Percentiles rank a stretch among this genome's conserved stretches.
Evolutionary conservation across 257 asterid genomes (phyloP).

Genomic region (Scutellaria barbata): DNA sequence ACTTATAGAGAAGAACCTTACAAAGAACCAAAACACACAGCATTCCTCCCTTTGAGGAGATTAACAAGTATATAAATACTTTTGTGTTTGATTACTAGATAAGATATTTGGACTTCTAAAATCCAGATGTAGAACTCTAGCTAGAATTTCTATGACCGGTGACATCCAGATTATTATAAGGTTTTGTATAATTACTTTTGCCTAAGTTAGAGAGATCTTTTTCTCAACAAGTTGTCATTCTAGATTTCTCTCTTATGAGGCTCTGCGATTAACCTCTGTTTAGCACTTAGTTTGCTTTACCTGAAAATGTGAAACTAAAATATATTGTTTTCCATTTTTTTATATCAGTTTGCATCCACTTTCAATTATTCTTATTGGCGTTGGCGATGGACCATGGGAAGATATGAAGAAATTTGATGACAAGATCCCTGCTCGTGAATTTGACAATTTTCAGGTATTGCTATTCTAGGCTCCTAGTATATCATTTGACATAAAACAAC

Average conservation of each 20-base stretch:
- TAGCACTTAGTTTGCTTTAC: conserved; percentile 13
- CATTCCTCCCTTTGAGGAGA: conserved; percentile 20
- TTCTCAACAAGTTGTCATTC: conserved; percentile 1
- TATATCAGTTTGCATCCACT: conserved; percentile 66
- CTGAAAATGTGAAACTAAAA: conserved; percentile 21
- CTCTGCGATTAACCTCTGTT: neutral
- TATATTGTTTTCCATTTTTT: conserved; percentile 9
- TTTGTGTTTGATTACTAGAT: neutral
- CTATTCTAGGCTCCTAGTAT: neutral
- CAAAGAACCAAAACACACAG: neutral
- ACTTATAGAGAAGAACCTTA: conserved; percentile 15
- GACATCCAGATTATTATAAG: neutral
- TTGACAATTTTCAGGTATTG: conserved; percentile 81
- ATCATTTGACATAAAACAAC: conserved; percentile 20
- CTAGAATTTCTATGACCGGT: conserved; percentile 15
- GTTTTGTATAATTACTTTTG: neutral
- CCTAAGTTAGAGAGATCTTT: conserved; percentile 1
- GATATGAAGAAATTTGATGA: conserved; percentile 87
- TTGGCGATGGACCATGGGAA: conserved; percentile 96
- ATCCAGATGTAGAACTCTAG: conserved; percentile 9
- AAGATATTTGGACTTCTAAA: neutral
- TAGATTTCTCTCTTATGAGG: neutral
- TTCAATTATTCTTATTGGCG: conserved; percentile 85
- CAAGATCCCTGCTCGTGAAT: conserved; percentile 71
- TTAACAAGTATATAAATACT: neutral